Percentiles rank a stretch among this genome's conserved stretches.
Evolutionary conservation across 1,284 basidiomycete species (phyloP).

Genomic region (Sporisorium graminicola): DNA sequence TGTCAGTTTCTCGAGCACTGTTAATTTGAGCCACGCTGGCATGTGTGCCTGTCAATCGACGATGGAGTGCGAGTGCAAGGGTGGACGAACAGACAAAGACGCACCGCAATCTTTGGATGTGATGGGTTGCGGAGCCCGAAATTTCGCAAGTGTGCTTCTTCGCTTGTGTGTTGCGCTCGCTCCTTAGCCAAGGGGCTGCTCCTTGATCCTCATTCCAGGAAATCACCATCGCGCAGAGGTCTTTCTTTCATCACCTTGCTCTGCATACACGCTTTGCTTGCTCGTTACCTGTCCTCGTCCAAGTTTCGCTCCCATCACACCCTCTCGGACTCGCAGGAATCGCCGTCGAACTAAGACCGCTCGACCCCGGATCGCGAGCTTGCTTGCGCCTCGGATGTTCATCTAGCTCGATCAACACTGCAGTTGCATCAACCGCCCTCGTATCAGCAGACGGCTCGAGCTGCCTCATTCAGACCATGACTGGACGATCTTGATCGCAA

Average conservation of each 20-base stretch:
- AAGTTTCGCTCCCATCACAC: background rate
- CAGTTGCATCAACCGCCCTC: background rate
- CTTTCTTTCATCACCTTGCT: background rate
- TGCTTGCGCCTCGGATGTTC: background rate
- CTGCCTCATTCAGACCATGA: constrained; percentile 9
- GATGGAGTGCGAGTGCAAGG: too few relatives aligned
- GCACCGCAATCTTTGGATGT: too few relatives aligned
- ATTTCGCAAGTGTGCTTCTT: background rate
- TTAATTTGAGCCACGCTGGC: background rate
- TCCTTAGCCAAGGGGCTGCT: background rate
- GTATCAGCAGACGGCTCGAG: background rate
- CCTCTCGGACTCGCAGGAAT: background rate
- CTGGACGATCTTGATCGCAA: constrained; percentile 6
- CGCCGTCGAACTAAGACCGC: background rate
- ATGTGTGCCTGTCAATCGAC: background rate
- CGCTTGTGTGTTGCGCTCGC: background rate
- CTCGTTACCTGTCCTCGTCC: background rate
- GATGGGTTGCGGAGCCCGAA: background rate
- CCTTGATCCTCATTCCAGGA: background rate
- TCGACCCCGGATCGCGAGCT: background rate
- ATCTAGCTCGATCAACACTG: background rate
- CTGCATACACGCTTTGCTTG: background rate
- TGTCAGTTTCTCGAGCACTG: background rate
- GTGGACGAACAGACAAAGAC: too few relatives aligned
- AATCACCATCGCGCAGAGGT: constrained; percentile 5